Evolutionary conservation across 192 early-diverging fungal species (phyloP).

Genomic region (Umbelopsis vinacea): DNA sequence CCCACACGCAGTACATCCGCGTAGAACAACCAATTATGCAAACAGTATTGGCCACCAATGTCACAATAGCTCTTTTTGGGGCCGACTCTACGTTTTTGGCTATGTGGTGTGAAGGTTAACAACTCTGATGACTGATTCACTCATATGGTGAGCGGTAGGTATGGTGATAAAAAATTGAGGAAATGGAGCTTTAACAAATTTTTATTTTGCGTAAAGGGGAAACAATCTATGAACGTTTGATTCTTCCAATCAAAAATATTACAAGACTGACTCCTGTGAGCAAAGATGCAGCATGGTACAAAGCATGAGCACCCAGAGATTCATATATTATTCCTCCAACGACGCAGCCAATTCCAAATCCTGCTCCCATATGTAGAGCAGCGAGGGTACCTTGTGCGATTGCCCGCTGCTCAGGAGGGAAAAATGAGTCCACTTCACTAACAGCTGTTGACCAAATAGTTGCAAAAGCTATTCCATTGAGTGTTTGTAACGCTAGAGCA

Average conservation of each 20-base stretch:
- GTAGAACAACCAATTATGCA: background rate
- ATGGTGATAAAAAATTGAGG: too few relatives aligned
- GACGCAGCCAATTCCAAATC: conserved; percentile 37
- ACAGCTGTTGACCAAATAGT: conserved; percentile 40
- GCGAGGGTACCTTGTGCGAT: conserved; percentile 41
- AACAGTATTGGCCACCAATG: background rate
- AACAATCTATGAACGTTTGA: background rate
- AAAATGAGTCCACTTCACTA: conserved; percentile 35
- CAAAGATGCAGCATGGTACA: background rate
- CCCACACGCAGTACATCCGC: too few relatives aligned
- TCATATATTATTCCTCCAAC: conserved; percentile 37
- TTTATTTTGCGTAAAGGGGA: background rate
- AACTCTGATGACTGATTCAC: too few relatives aligned
- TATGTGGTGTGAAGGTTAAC: background rate
- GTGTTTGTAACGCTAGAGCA: conserved; percentile 29
- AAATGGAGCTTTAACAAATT: too few relatives aligned
- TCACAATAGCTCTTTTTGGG: background rate
- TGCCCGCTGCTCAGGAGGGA: conserved; percentile 35
- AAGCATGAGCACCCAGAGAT: background rate
- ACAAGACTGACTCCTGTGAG: conserved; percentile 4
- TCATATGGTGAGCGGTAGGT: too few relatives aligned
- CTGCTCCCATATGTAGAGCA: conserved; percentile 34
- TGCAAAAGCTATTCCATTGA: conserved; percentile 30
- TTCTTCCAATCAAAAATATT: background rate
- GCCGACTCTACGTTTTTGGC: background rate